Evolutionary conservation across 1,284 basidiomycete genomes (phyloP).

Genomic region (Ceratobasidium sp.): DNA sequence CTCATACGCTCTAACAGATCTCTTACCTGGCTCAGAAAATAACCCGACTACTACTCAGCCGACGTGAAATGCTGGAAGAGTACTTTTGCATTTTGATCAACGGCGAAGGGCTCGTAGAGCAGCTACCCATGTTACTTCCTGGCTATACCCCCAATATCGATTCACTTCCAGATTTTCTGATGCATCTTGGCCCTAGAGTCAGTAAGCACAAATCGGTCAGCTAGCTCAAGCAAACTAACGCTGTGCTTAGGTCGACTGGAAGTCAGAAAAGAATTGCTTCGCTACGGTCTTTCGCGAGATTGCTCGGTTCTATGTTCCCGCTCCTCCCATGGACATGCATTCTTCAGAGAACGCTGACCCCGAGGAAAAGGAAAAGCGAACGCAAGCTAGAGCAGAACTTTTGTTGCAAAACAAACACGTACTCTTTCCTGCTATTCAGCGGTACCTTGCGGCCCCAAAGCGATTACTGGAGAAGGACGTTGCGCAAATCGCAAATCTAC

Average conservation of each 20-base stretch:
- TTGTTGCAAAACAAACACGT: slow-evolving; percentile 90
- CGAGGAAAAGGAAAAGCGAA: slow-evolving; percentile 42
- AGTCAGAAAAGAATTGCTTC: slow-evolving; percentile 87
- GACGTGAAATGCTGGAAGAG: slow-evolving; percentile 89
- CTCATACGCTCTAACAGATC: no score
- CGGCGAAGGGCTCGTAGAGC: slow-evolving; percentile 73
- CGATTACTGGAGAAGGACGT: slow-evolving; percentile 80
- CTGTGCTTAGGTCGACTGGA: slow-evolving; percentile 85
- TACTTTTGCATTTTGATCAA: slow-evolving; percentile 89
- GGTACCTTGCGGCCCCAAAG: slow-evolving; percentile 78
- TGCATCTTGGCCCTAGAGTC: slow-evolving; percentile 88
- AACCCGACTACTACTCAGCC: slow-evolving; percentile 66
- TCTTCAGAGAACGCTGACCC: slow-evolving; percentile 36
- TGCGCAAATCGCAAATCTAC: slow-evolving; percentile 87
- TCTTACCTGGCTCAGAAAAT: slow-evolving; percentile 63
- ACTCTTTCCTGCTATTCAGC: slow-evolving; percentile 84
- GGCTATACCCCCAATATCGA: slow-evolving; percentile 90
- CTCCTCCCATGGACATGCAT: slow-evolving; percentile 56
- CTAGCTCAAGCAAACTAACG: slow-evolving; percentile 49
- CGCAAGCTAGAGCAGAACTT: slow-evolving; percentile 67
- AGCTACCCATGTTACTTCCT: slow-evolving; percentile 84
- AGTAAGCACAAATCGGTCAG: slow-evolving; percentile 47
- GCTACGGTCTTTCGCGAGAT: slow-evolving; percentile 87
- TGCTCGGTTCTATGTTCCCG: slow-evolving; percentile 89
- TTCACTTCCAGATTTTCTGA: slow-evolving; percentile 85